phyloP scores from a whole-genome alignment of 306 rosid species.

The Urtica urens region DNA sequence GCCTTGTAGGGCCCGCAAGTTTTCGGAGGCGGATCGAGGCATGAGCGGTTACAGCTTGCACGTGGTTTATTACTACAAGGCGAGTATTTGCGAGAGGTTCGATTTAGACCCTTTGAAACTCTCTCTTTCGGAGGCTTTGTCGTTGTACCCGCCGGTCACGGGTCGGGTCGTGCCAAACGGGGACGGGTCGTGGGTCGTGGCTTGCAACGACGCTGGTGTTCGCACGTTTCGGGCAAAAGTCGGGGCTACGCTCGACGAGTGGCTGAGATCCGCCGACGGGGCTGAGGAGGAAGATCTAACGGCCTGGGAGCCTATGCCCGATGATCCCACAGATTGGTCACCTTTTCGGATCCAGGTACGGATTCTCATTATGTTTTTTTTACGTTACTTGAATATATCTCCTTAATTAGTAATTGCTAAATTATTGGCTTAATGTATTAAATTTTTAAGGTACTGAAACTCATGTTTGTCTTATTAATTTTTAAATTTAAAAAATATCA shows the following conservation, averaged over 20 bases:
- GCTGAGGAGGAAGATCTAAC: slow-evolving; percentile 32
- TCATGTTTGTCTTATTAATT: too few species aligned
- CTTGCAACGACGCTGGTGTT: slow-evolving; percentile 57
- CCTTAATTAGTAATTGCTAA: too few species aligned
- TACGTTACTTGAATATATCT: too few species aligned
- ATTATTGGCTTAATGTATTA: too few species aligned
- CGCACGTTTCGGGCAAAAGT: slow-evolving; percentile 39
- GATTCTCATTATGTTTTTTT: not conserved
- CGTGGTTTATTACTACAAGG: slow-evolving; percentile 40
- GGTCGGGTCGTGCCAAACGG: slow-evolving; percentile 37
- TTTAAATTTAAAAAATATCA: too few species aligned
- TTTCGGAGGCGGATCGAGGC: slow-evolving; percentile 35
- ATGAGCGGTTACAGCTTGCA: slow-evolving; percentile 43
- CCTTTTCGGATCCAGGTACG: slow-evolving; percentile 55
- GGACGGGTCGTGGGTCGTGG: slow-evolving; percentile 42
- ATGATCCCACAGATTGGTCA: slow-evolving; percentile 42
- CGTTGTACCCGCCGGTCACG: slow-evolving; percentile 39
- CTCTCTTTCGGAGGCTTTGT: slow-evolving; percentile 26
- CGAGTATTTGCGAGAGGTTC: slow-evolving; percentile 24
- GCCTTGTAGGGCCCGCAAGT: slow-evolving; percentile 17
- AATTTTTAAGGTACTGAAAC: too few species aligned
- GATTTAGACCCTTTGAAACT: slow-evolving; percentile 44
- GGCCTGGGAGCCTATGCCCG: slow-evolving; percentile 48
- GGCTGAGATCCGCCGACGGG: slow-evolving; percentile 40
- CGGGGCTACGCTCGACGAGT: slow-evolving; percentile 37